These are phyloP conservation scores for Trypanosomatidae sp. DNA, from an alignment of 208 protist genomes.

Conservation along the genomic window DNA sequence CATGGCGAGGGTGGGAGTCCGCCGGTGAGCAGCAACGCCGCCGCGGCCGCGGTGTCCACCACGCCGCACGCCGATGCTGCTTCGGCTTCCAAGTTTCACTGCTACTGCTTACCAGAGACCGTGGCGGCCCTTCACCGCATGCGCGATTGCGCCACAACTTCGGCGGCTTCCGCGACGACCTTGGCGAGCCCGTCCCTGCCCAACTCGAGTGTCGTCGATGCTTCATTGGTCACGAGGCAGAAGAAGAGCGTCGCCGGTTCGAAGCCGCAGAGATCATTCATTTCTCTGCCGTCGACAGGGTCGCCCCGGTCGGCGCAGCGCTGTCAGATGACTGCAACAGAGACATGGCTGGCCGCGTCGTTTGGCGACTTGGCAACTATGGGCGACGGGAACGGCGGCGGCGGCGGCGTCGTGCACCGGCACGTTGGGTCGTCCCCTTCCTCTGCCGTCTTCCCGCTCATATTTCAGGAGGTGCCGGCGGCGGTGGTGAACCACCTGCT, in stretches of 20 bases:
- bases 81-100: slow-evolving; percentile 8
- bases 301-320: neutral
- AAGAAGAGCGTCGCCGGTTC: neutral
- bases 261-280: neutral
- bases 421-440: neutral
- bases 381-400: neutral
- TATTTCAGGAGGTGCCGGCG: slow-evolving; percentile 25
- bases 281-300: neutral
- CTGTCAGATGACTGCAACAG: slow-evolving; percentile 4
- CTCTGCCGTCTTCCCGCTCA: slow-evolving; percentile 5
- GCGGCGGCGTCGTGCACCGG: neutral
- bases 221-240: neutral
- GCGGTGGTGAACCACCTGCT: slow-evolving; percentile 27
- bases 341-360: slow-evolving; percentile 21
- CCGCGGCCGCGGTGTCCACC: neutral
- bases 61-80: neutral
- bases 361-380: slow-evolving; percentile 2
- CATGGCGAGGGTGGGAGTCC: neutral
- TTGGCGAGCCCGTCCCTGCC: neutral
- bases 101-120: slow-evolving; percentile 31
- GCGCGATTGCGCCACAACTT: neutral
- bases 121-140: slow-evolving; percentile 28
- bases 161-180: neutral
- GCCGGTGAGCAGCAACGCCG: neutral
- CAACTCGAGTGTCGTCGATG: neutral